Evolutionary conservation across 225 moss, liverwort and hornwort species (phyloP), one percentile per base, ranked within the genome.

Genomic region (Sphagnum tenellum): DNA sequence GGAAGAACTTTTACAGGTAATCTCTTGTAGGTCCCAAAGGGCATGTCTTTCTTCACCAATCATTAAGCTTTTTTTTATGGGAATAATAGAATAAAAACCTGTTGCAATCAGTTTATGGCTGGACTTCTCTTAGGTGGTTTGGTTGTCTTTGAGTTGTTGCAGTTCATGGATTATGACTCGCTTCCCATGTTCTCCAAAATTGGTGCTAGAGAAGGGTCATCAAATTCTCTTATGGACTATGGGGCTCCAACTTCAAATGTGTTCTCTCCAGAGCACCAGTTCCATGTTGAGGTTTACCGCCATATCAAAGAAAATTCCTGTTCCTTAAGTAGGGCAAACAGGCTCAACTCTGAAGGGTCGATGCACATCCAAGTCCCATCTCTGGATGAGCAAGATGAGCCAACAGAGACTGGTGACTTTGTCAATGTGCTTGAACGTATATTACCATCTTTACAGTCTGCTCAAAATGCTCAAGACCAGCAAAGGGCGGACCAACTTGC

Each of bases 1-100:
- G 55, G 93, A 98, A 4, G 93, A 98, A 69, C 90, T 98, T 50
- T 82, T 86, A 29, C 67, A 81, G 78, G 84, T 85, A 52, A 5
- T 6, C 52, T 5, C 9, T 9, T 52, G 52, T 52, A 52, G 9
- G 9, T 52, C 52, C 6, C 5, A 12, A 8, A 12, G 13, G 4
- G 44, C 6, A 9, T 6, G 9, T 52, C 9, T 5, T 52, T 52
- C 7, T 52, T 9, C 52, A 52, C 7, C 7, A 52, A 52, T 52
- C 1, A 52, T 5, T 52, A 5, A 52, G 52, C 9, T 52, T 5
- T 0, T 52, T 52, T 6, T 52, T 6, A 52, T 52, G 52, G 52
- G 52, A 52, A 52, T 9, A 52, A 52, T 52, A 2, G 52, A 52
- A 52, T 5, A 0, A 52, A 52, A 52, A 52, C 7, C 6, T 52